Conservation (phyloP, 2,329 filamentous ascomycete species). For the Akanthomyces lecanii region DNA sequence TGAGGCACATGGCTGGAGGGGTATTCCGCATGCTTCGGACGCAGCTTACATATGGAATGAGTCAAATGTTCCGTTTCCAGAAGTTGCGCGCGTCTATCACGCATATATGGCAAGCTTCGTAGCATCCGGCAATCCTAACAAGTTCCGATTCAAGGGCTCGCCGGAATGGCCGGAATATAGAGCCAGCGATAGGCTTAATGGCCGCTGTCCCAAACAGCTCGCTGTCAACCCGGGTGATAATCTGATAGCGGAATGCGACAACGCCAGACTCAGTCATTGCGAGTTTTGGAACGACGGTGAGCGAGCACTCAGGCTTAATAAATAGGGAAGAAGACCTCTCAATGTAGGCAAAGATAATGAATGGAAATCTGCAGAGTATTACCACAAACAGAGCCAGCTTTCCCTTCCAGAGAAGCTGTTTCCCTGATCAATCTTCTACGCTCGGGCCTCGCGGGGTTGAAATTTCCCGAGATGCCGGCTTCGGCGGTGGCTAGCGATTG, state of each 20-base stretch:
- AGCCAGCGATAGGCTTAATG: not conserved
- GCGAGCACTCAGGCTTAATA: slow-evolving; percentile 1
- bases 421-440: no score
- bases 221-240: not conserved
- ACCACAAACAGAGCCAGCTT: not conserved
- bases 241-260: not conserved
- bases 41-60: slow-evolving; percentile 35
- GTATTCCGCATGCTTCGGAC: slow-evolving; percentile 37
- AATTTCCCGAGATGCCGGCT: not conserved
- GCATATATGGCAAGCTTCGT: slow-evolving; percentile 37
- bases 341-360: no score
- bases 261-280: not conserved
- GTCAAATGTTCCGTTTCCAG: slow-evolving; percentile 31
- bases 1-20: slow-evolving; percentile 26
- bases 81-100: slow-evolving; percentile 34
- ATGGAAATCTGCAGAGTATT: not conserved
- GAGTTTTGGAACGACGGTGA: slow-evolving; percentile 15
- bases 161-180: slow-evolving; percentile 26
- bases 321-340: not conserved
- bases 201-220: not conserved
- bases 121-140: slow-evolving; percentile 32
- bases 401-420: no score
- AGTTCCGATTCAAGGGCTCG: slow-evolving; percentile 18
- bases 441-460: no score
- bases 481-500: not conserved